phyloP scores from a whole-genome alignment of 805 yeast species.

The Candida chauliodis region DNA sequence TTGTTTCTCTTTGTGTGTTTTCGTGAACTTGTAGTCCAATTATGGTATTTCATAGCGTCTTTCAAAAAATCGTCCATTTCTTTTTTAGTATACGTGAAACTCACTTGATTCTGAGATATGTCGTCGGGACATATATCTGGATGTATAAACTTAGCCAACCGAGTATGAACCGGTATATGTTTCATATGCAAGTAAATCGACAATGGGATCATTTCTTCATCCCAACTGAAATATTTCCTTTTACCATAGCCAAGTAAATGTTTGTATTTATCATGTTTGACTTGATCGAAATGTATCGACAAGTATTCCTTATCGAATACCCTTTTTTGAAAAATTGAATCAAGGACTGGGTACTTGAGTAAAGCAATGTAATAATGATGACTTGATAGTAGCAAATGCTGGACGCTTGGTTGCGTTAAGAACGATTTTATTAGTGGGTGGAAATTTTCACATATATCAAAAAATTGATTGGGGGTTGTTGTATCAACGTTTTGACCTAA shows the following conservation, averaged over 20 bases:
- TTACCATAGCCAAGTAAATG: too few species aligned
- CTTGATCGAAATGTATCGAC: not conserved
- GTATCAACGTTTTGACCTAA: not conserved
- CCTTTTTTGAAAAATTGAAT: not conserved
- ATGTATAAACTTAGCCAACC: constrained; percentile 1
- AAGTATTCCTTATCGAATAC: not conserved
- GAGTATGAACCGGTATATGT: not conserved
- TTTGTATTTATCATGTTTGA: not conserved
- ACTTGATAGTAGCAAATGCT: not conserved
- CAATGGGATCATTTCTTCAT: not conserved
- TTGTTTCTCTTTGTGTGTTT: not conserved
- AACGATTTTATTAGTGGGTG: constrained; percentile 4
- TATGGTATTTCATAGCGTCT: not conserved
- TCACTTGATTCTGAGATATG: not conserved
- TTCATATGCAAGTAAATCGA: not conserved
- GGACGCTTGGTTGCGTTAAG: not conserved
- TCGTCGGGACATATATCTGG: constrained; percentile 1
- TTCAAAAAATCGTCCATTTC: not conserved
- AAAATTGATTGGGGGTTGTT: not conserved
- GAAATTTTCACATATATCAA: not conserved
- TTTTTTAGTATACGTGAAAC: not conserved
- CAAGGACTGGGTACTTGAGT: not conserved
- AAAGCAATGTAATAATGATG: not conserved
- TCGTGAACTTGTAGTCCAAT: not conserved
- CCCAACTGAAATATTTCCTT: too few species aligned